Base-by-base conservation (phyloP, 306 rosid species). In the Coriaria nepalensis region DNA sequence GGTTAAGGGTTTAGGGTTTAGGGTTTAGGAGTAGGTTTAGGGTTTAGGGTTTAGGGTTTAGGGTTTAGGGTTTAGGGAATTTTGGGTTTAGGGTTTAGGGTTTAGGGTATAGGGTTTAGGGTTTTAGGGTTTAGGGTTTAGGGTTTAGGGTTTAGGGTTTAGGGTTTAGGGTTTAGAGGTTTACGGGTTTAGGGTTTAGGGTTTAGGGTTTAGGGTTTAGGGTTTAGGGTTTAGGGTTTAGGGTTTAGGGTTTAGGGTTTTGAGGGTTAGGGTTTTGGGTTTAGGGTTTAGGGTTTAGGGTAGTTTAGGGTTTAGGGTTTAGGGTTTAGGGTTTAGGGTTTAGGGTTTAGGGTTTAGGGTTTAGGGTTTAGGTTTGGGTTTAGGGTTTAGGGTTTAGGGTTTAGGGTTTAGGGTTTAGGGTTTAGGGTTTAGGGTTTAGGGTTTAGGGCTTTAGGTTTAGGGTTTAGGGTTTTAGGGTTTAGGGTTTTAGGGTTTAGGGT, bases 1-100 rank as follows among this genome's bases (percentile, higher is more conserved):
- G 41, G 55, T 50, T 50, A 35, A 49, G 42, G 55, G 55, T 50
- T 50, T 50, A n/a, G 43, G 55, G 55, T 50, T 35, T 50, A 50
- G 55, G 55, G 41, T 50, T 50, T 50, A 50, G 55, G 55, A 5
- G 5, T 37, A 37, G 40, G 41, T 34, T 50, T 50, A 50, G 55
- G 55, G 41, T 50, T 50, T 50, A 50, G 42, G 55, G 55, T 35
- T 50, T 50, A 50, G 55, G 55, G 20, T 51, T 50, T 49, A 0
- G 37, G 51, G 43, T 12, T 44, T 12, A 9, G 35, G 61, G 44
- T 5, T 56, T 35, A 6, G 41, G 10, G 36, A 51, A 34, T 35
- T 56, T 13, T 2, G 52, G 35, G 62, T 5, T 45, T 14, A 12
- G 35, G 62, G 52, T 2, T 44, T 35, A 13, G 36, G 52, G 44